Percentiles rank a stretch among this genome's conserved stretches.
Evolutionary conservation across 2,329 filamentous ascomycete species (phyloP).

Genomic region (Trichoderma sp.): DNA sequence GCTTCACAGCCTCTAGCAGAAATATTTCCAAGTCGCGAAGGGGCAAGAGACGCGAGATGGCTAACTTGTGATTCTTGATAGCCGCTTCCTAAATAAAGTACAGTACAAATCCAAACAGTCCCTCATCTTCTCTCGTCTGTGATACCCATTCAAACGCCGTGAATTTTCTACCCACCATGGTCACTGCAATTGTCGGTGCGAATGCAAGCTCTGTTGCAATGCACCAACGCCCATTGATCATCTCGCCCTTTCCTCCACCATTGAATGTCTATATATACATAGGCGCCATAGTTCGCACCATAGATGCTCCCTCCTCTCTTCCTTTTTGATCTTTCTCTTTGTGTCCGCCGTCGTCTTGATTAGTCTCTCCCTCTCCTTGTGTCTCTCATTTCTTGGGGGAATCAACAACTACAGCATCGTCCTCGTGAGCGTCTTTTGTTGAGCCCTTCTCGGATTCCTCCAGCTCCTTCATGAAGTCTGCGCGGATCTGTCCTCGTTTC

Average conservation of each 20-base stretch:
- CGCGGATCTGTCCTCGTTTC: conserved; percentile 69
- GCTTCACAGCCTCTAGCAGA: neutral
- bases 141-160: conserved; percentile 5
- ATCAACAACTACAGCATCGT: conserved; percentile 71
- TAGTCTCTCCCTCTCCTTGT: neutral
- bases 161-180: neutral
- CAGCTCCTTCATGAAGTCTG: conserved; percentile 81
- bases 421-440: conserved; percentile 37
- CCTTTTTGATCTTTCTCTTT: neutral
- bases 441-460: conserved; percentile 58
- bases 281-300: neutral
- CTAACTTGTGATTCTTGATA: neutral
- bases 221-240: neutral
- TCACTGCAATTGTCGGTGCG: neutral
- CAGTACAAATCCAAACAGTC: neutral
- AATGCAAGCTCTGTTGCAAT: neutral
- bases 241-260: neutral
- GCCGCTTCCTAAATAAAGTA: neutral
- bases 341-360: neutral
- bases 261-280: conserved; percentile 10
- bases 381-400: conserved; percentile 25
- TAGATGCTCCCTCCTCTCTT: neutral
- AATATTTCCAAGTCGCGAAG: neutral
- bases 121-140: neutral
- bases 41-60: neutral